Evolutionary conservation across 805 yeast species (phyloP), one percentile per base, ranked within the genome.

Genomic region (Metschnikowia cubensis): DNA sequence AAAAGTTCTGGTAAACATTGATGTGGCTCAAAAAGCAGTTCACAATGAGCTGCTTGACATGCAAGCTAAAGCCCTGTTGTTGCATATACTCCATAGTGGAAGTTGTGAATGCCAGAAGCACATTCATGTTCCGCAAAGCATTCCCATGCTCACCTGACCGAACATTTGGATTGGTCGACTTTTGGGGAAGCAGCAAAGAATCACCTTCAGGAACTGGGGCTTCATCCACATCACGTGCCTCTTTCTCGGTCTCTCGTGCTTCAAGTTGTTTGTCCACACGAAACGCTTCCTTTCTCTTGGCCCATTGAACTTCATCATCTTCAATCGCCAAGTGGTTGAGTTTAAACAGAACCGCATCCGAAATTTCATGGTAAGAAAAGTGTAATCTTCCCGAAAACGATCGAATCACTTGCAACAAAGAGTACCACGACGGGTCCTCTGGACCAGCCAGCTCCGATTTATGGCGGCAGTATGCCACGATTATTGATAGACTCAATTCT

Each of bases 1-100:
- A 57, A 42, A 66, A 65, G 53, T 72, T 72, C 47, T 70, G 74
- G 55, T 65, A 62, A 17, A 64, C 45, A 32, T 59, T 60, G 20
- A 71, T 52, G 54, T 72, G 76, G 51, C 68, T 64, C 34, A 74
- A 55, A 2, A 71, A 25, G 48, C 76, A 70, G 49, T 71, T 70
- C 29, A 73, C 49, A 48, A 73, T 70, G 2, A 64, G 42, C 3
- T 47, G 55, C 17, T 63, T 42, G 8, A 63, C 59, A 10, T 25
- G 32, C n/a, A 10, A 8, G 14, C 47, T 34, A 37, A 50, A 47
- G 2, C 37, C 4, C 13, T 41, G 45, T 17, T 36, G 25, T 8
- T 25, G 21, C 13, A 63, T 52, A 50, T 68, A 67, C 14, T 52
- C 40, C 8, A 67, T 45, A 52, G 69, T 72, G 3, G 51, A 47